Base-by-base conservation (phyloP, 139 green algal genomes). In the Mychonastes homosphaera region DNA sequence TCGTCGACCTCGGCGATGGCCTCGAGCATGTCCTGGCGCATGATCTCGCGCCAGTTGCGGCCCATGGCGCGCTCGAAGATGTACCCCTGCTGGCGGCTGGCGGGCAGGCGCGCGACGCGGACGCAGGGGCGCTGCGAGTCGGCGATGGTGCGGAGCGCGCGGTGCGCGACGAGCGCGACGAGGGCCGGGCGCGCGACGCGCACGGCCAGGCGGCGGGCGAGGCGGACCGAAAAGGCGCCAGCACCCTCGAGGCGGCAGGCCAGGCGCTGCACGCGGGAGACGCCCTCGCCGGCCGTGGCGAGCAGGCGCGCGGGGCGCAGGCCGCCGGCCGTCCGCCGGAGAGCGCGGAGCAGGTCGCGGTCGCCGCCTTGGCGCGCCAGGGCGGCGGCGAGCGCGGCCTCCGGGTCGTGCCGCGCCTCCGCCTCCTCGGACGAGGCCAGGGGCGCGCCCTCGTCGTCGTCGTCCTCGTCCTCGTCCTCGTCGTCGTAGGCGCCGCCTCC, bases 241-340 rank as follows among this genome's bases (percentile, higher is more conserved):
- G 75, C 43, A 15, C 78, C 74, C 66, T 78, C 69, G 63, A 75
- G 23, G 23, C 64, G 63, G 66, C 69, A 81, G 23, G 61, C 6
- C 51, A 67, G 51, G 16, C 51, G 61, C 61, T 67, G 61, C 30
- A 67, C n/a, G 5, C 10, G 12, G 18, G 28, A 38, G 16, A 41
- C 1, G 3, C 39, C 28, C 27, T 56, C 18, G 15, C n/a, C 18
- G 4, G 19, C 28, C 21, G 29, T 4, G 26, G 15, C 5, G 3
- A 32, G 4, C 16, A 18, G 9, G 19, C 5, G 13, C 35, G 50
- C 50, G 24, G 10, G 26, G 13, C 21, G 4, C 10, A 24, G 8
- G 47, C 23, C 46, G 2, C n/a, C 21, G 6, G 15, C 4, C 47
- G 24, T 16, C 33, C 47, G 21, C 47, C n/a, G n/a, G n/a, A n/a